A percentile compares a stretch with the other conserved stretches of the same genome.
Evolutionary conservation across 2,329 filamentous ascomycete species (phyloP).

Genomic region (Trichoderma lentiforme): DNA sequence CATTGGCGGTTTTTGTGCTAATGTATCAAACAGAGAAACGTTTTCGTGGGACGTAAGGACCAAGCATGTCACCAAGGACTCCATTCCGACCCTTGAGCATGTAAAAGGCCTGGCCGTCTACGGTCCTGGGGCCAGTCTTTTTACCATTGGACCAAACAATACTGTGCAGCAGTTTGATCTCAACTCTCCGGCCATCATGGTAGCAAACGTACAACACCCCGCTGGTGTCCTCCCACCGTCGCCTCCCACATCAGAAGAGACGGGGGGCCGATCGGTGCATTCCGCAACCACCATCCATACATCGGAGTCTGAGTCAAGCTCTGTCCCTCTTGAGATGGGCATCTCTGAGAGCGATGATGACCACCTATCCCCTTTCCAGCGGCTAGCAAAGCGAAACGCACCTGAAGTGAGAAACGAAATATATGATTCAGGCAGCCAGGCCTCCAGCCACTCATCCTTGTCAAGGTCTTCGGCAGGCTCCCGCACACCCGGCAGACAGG

Average conservation of each 20-base stretch:
- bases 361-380: slow-evolving; percentile 70
- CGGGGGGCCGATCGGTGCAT: slow-evolving; percentile 50
- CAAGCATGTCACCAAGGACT: slow-evolving; percentile 91
- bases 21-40: slow-evolving; percentile 64
- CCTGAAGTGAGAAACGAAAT: slow-evolving; percentile 55
- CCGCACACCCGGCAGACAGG: slow-evolving; percentile 48
- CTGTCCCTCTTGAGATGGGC: slow-evolving; percentile 54
- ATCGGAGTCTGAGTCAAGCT: slow-evolving; percentile 54
- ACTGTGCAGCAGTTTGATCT: slow-evolving; percentile 95
- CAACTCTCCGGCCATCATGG: slow-evolving; percentile 74
- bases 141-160: slow-evolving; percentile 83
- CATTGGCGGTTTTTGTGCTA: slow-evolving; percentile 25
- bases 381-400: slow-evolving; percentile 69
- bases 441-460: slow-evolving; percentile 59
- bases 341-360: slow-evolving; percentile 76
- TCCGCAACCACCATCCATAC: slow-evolving; percentile 46
- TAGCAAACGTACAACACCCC: slow-evolving; percentile 83
- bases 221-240: slow-evolving; percentile 76
- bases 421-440: slow-evolving; percentile 65
- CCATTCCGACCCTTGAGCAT: slow-evolving; percentile 78
- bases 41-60: slow-evolving; percentile 96
- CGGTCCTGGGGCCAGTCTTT: slow-evolving; percentile 85
- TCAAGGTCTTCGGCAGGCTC: slow-evolving; percentile 55
- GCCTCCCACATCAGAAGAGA: slow-evolving; percentile 76
- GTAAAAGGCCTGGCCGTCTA: slow-evolving; percentile 82